phyloP scores from a whole-genome alignment of 1,139 yeast genomes.

The Sugiyamaella pinicola region DNA sequence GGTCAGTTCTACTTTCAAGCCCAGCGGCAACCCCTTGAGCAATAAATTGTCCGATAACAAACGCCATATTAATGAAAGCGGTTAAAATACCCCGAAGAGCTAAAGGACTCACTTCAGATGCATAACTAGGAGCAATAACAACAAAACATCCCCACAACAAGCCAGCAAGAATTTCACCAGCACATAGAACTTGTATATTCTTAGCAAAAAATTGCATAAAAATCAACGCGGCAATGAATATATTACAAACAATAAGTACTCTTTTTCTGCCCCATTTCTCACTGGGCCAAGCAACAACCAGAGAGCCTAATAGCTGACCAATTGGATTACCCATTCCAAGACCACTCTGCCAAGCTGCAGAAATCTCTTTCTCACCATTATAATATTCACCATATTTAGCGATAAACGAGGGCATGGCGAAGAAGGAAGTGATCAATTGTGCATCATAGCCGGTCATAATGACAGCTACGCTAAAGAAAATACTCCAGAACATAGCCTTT shows the following conservation, averaged over 20 bases:
- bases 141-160: constrained; percentile 52
- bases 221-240: constrained; percentile 38
- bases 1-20: constrained; percentile 31
- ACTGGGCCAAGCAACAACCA: constrained; percentile 32
- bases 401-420: constrained; percentile 48
- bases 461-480: constrained; percentile 47
- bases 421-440: constrained; percentile 46
- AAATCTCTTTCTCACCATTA: constrained; percentile 43
- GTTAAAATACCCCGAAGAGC: constrained; percentile 48
- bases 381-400: constrained; percentile 45
- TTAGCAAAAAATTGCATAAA: constrained; percentile 50
- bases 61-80: constrained; percentile 44
- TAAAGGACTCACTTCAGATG: constrained; percentile 53
- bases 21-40: constrained; percentile 47
- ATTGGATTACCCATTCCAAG: constrained; percentile 22
- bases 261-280: constrained; percentile 53
- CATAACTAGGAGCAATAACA: constrained; percentile 49
- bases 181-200: constrained; percentile 43
- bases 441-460: constrained; percentile 56
- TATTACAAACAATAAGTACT: constrained; percentile 44
- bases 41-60: constrained; percentile 49
- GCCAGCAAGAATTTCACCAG: constrained; percentile 49
- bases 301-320: constrained; percentile 26
- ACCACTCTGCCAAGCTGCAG: constrained; percentile 42
- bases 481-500: constrained; percentile 52